Evolutionary conservation across 495 filamentous ascomycete species (phyloP), one percentile per base, ranked within the genome.

Genomic region (Tuber aestivum): DNA sequence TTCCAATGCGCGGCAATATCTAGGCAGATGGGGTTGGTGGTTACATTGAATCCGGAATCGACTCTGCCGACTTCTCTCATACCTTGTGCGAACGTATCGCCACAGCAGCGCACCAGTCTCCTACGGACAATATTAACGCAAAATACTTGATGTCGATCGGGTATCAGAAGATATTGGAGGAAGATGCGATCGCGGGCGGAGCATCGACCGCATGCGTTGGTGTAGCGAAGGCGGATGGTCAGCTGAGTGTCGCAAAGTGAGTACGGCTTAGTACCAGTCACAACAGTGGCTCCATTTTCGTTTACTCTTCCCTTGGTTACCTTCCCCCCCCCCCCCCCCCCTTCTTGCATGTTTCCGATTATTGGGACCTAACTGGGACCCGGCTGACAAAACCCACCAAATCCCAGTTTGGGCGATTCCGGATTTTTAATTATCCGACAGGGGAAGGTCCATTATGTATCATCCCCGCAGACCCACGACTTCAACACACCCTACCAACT

Each of bases 401-500:
- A 23, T 12, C 18, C 40, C 73, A 89, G 87, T 83, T 86, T 99
- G n/a, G 95, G 95, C 76, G 95, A 99, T 85, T 97, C 94, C n/a
- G 95, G 95, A 72, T 97, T 93, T 83, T 89, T 97, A 37, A 90
- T 97, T 70, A 84, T 98, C 73, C 89, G 94, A 37, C 87, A 91
- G 44, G 95, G 93, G 79, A 92, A 91, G 20, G 91, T 98, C 27
- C 92, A 94, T 80, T 88, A 92, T 68, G 90, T 89, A 83, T 95
- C 94, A 6, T 87, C 90, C 48, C 91, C 93, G 37, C 95, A 99
- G 83, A 98, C 93, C 0, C 96, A 99, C 83, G 93, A 92, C 37
- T 99, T 99, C 87, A 99, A 99, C 84, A 97, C 95, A 0, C 95
- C 95, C 3, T 98, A 91, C 84, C 95, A 99, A 84, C 89, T 99